Evolutionary conservation across 1,284 basidiomycete species (phyloP).

Genomic region (Schizophyllum commune): DNA sequence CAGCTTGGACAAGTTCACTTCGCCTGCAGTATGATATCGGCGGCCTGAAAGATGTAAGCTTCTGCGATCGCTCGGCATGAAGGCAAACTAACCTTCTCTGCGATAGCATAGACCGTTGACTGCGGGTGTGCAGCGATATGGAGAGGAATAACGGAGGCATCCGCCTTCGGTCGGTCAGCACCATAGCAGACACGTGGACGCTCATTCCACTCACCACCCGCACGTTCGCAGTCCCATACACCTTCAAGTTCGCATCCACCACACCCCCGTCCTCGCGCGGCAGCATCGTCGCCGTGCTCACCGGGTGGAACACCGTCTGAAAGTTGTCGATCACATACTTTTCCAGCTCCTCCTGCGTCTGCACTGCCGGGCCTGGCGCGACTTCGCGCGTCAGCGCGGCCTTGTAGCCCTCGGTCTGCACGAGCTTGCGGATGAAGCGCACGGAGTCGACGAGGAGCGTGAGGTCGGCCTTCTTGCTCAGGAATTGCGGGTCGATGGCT

Average conservation of each 20-base stretch:
- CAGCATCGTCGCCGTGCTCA: conserved; percentile 46
- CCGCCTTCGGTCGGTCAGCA: conserved; percentile 11
- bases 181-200: too few relatives aligned
- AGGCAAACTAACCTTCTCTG: neutral
- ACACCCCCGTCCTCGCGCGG: conserved; percentile 50
- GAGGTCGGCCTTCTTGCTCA: conserved; percentile 47
- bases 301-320: conserved; percentile 40
- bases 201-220: conserved; percentile 31
- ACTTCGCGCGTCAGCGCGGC: conserved; percentile 27
- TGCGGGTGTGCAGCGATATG: conserved; percentile 24
- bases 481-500: conserved; percentile 38
- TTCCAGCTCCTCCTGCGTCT: conserved; percentile 40
- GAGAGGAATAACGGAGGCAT: conserved; percentile 31
- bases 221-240: conserved; percentile 38
- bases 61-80: neutral
- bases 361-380: conserved; percentile 30
- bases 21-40: neutral
- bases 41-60: neutral
- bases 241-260: conserved; percentile 28
- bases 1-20: neutral
- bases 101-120: neutral
- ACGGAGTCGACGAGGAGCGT: conserved; percentile 49
- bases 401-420: conserved; percentile 31
- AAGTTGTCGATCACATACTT: conserved; percentile 28
- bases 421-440: conserved; percentile 42